Percentiles rank a stretch among this genome's conserved stretches.
phyloP scores from a whole-genome alignment of 495 filamentous ascomycete species.

The Tuber brumale region DNA sequence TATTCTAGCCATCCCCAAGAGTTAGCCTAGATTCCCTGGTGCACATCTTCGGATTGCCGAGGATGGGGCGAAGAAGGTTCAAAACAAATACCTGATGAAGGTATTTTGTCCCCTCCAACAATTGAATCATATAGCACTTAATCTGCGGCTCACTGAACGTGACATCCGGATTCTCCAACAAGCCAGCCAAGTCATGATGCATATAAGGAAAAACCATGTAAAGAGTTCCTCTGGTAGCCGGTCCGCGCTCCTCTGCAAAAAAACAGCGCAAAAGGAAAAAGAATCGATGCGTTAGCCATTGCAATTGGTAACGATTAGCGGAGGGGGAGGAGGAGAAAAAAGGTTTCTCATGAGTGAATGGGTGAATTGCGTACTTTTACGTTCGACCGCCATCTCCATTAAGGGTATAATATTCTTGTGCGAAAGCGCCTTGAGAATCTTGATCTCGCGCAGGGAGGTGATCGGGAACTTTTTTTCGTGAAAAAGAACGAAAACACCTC shows the following conservation, averaged over 20 bases:
- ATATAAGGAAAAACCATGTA: constrained; percentile 99
- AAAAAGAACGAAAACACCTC: constrained; percentile 4
- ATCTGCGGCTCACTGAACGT: constrained; percentile 81
- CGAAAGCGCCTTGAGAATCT: constrained; percentile 85
- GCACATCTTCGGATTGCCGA: not conserved
- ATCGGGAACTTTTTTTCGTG: constrained; percentile 56
- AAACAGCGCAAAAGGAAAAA: constrained; percentile 2
- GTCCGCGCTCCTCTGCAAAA: constrained; percentile 31
- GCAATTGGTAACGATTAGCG: not conserved
- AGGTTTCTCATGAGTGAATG: not conserved
- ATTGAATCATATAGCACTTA: constrained; percentile 95
- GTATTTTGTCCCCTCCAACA: constrained; percentile 82
- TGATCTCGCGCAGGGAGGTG: constrained; percentile 80
- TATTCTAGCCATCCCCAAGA: constrained; percentile 48
- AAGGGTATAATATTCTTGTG: constrained; percentile 82
- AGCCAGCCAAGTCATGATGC: constrained; percentile 94
- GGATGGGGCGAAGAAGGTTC: not conserved
- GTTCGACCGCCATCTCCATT: constrained; percentile 93
- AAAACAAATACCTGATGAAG: constrained; percentile 60
- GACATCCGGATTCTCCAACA: constrained; percentile 89
- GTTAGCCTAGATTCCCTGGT: constrained; percentile 6
- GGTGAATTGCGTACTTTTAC: constrained; percentile 45
- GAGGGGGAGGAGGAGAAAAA: not conserved
- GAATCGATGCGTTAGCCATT: not conserved
- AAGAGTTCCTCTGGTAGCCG: constrained; percentile 46